A percentile compares a stretch with the other conserved stretches of the same genome.
These are phyloP conservation scores for Rhododendron williamsianum DNA, from an alignment of 148 eudicot species.

Conservation along the genomic window DNA sequence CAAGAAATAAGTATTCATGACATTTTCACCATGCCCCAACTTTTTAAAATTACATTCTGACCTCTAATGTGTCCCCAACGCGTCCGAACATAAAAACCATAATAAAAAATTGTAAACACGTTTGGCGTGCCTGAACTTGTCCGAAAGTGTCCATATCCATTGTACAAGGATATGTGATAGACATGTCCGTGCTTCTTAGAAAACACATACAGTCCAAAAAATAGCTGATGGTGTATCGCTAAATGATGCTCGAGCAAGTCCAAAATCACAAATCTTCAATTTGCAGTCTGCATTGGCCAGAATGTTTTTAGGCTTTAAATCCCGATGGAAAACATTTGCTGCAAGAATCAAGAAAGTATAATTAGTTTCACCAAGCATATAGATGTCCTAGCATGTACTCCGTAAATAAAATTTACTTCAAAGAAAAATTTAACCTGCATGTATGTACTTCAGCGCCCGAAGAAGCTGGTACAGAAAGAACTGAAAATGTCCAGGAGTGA, in stretches of 20 bases:
- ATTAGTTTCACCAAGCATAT: not conserved
- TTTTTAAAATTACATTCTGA: not conserved
- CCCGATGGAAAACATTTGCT: constrained; percentile 57
- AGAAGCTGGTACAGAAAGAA: constrained; percentile 65
- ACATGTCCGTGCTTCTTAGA: not conserved
- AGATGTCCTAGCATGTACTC: not conserved
- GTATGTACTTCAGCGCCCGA: constrained; percentile 62
- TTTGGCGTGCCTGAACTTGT: not conserved
- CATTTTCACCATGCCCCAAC: not conserved
- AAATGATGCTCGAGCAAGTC: constrained; percentile 56
- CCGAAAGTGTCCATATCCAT: not conserved
- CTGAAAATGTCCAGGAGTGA: constrained; percentile 58
- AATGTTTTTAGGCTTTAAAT: constrained; percentile 54
- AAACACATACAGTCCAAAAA: constrained; percentile 54
- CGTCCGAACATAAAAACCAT: not conserved
- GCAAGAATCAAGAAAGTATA: constrained; percentile 12
- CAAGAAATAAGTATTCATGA: not conserved
- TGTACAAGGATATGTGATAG: not conserved
- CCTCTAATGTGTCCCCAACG: not conserved
- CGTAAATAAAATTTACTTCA: not conserved
- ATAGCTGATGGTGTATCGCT: constrained; percentile 52
- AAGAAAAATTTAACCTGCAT: constrained; percentile 34
- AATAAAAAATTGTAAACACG: not conserved
- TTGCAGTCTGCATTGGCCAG: constrained; percentile 67
- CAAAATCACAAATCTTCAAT: constrained; percentile 58